These are phyloP conservation scores for Phytophthora pinifolia DNA, from an alignment of 352 stramenopile genomes.

Conservation along the genomic window DNA sequence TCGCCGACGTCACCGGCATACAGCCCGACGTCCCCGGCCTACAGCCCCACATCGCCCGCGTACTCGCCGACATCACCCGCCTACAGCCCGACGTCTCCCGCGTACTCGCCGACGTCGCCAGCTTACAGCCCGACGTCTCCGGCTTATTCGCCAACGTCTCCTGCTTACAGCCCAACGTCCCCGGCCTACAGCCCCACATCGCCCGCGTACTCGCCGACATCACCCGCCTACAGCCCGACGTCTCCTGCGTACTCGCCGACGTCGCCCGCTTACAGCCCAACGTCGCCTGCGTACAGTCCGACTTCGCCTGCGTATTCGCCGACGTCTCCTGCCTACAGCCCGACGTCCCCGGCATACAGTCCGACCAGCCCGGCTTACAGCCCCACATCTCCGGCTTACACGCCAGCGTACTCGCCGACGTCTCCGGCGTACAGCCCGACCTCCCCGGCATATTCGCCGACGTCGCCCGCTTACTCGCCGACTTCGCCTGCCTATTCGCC, in stretches of 20 bases:
- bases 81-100: constrained; percentile 67
- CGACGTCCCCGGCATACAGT: constrained; percentile 77
- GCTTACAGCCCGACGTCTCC: constrained; percentile 79
- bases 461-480: constrained; percentile 65
- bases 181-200: constrained; percentile 76
- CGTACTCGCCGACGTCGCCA: constrained; percentile 75
- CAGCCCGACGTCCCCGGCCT: constrained; percentile 74
- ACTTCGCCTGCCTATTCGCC: constrained; percentile 65
- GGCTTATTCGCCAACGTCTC: constrained; percentile 86
- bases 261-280: constrained; percentile 80
- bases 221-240: constrained; percentile 85
- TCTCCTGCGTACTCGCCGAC: constrained; percentile 61
- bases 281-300: constrained; percentile 61
- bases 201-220: constrained; percentile 68
- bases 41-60: constrained; percentile 62
- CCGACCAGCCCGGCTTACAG: constrained; percentile 87
- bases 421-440: constrained; percentile 63
- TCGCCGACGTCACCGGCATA: constrained; percentile 84
- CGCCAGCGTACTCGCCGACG: constrained; percentile 70
- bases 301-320: constrained; percentile 73
- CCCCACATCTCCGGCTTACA: constrained; percentile 86
- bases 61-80: constrained; percentile 83
- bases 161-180: constrained; percentile 71
- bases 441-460: constrained; percentile 67
- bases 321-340: constrained; percentile 66